A percentile compares a stretch with the other conserved stretches of the same genome.
These are phyloP conservation scores for Dendryphion nanum DNA, from an alignment of 2,329 filamentous ascomycete species.

Conservation along the genomic window DNA sequence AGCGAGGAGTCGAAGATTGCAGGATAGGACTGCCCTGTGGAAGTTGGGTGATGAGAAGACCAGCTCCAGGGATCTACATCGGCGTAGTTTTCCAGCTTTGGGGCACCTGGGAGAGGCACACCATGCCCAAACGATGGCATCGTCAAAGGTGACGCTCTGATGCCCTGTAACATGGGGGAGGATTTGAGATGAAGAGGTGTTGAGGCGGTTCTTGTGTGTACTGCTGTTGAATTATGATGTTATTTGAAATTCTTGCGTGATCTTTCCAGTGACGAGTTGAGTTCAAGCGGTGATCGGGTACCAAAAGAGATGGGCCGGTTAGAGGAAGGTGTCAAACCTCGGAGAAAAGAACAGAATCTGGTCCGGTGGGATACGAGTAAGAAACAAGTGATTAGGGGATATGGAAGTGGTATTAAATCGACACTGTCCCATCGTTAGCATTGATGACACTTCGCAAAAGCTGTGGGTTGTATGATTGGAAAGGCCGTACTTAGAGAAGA, in stretches of 20 bases:
- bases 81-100: conserved; percentile 33
- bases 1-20: conserved; percentile 31
- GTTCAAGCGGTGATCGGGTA: neutral
- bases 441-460: too few relatives aligned
- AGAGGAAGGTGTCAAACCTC: neutral
- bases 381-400: too few relatives aligned
- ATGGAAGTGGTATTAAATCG: too few relatives aligned
- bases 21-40: conserved; percentile 21
- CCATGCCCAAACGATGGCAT: conserved; percentile 38
- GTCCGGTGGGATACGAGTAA: neutral
- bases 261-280: neutral
- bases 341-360: neutral
- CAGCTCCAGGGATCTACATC: conserved; percentile 33
- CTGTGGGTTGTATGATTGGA: neutral
- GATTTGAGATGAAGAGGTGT: neutral
- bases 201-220: neutral
- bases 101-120: conserved; percentile 28
- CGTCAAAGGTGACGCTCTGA: conserved; percentile 32
- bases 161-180: conserved; percentile 39
- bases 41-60: conserved; percentile 22
- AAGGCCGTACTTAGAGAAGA: too few relatives aligned
- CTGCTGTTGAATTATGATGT: neutral
- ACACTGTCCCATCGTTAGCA: too few relatives aligned
- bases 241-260: neutral
- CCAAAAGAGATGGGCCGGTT: neutral